A percentile compares a stretch with the other conserved stretches of the same genome.
These are phyloP conservation scores for Wilcoxina mikolae DNA, from an alignment of 495 filamentous ascomycete genomes.

Conservation along the genomic window DNA sequence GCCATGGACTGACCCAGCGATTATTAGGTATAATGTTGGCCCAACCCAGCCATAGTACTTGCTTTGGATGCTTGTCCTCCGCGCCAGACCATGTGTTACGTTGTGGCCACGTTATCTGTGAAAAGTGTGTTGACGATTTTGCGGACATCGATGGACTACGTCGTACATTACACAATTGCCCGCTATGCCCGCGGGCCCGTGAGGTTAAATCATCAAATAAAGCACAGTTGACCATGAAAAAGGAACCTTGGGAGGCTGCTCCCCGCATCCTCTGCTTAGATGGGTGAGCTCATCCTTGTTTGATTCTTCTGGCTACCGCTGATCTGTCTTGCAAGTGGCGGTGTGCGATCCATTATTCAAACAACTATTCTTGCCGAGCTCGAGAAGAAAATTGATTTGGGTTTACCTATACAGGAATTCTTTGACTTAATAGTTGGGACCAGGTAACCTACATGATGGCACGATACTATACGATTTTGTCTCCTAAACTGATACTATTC, in stretches of 20 bases:
- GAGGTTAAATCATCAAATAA: no score
- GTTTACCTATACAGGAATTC: constrained; percentile 31
- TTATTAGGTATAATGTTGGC: no score
- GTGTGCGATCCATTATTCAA: constrained; percentile 21
- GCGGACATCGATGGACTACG: neutral
- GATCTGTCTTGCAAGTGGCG: constrained; percentile 10
- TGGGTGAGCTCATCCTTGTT: constrained; percentile 30
- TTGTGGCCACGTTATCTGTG: constrained; percentile 34
- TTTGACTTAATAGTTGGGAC: constrained; percentile 37
- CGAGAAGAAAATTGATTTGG: constrained; percentile 20
- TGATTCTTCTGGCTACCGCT: neutral
- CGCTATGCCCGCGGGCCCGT: neutral
- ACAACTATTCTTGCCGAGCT: constrained; percentile 14
- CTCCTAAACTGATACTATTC: no score
- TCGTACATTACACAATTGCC: neutral
- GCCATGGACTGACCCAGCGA: no score
- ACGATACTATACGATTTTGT: neutral
- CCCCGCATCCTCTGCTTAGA: constrained; percentile 32
- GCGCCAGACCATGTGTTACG: constrained; percentile 31
- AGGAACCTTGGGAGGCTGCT: constrained; percentile 31
- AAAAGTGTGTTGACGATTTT: constrained; percentile 25
- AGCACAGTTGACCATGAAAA: constrained; percentile 2
- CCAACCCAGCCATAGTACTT: constrained; percentile 28
- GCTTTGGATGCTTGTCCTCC: constrained; percentile 32
- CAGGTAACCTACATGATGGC: constrained; percentile 26